phyloP scores from a whole-genome alignment of 2,329 filamentous ascomycete genomes.

The Ophiostoma tasmaniense region DNA sequence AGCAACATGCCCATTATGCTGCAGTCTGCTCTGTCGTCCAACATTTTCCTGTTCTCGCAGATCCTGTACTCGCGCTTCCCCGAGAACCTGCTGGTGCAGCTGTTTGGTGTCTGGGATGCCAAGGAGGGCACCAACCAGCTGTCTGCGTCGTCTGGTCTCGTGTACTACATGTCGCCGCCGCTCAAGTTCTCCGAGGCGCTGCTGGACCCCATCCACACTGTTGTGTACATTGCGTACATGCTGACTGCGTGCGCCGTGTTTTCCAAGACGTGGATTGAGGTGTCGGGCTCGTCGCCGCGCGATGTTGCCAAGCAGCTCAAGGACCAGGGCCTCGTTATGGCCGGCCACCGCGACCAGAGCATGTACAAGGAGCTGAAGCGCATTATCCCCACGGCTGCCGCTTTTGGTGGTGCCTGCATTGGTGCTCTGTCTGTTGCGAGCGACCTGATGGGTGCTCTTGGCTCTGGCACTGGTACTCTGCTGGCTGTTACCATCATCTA shows the following conservation, averaged over 20 bases:
- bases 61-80: slow-evolving; percentile 99
- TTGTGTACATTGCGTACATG: slow-evolving; percentile 95
- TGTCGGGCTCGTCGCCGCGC: slow-evolving; percentile 92
- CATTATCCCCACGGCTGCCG: slow-evolving; percentile 94
- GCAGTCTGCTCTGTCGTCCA: slow-evolving; percentile 95
- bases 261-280: slow-evolving; percentile 99
- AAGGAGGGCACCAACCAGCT: slow-evolving; percentile 95
- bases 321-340: slow-evolving; percentile 99
- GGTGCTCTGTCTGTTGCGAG: slow-evolving; percentile 92
- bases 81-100: slow-evolving; percentile 94
- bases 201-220: slow-evolving; percentile 92
- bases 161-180: slow-evolving; percentile 99
- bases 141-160: slow-evolving; percentile 82
- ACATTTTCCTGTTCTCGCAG: slow-evolving; percentile 98
- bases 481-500: slow-evolving; percentile 99
- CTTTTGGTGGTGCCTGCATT: slow-evolving; percentile 98
- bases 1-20: slow-evolving; percentile 99
- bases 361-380: slow-evolving; percentile 99
- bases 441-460: slow-evolving; percentile 90
- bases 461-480: slow-evolving; percentile 94
- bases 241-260: slow-evolving; percentile 87
- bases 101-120: slow-evolving; percentile 97
- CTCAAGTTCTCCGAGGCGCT: slow-evolving; percentile 96
- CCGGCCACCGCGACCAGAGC: slow-evolving; percentile 97
- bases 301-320: slow-evolving; percentile 99